phyloP scores from a whole-genome alignment of 164 flowering plant species.

The Taxillus chinensis region DNA sequence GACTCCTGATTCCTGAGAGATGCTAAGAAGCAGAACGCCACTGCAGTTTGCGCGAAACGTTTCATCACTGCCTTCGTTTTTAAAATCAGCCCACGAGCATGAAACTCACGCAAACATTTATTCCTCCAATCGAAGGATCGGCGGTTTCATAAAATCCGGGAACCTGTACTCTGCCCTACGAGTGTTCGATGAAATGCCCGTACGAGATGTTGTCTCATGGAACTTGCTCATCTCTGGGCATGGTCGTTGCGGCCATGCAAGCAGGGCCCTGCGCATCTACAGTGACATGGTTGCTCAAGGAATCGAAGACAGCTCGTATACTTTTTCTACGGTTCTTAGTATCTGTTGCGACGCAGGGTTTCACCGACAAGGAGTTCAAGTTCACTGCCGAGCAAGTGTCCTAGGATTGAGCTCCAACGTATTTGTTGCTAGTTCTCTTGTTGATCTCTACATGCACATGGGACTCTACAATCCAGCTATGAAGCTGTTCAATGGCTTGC shows the following conservation, averaged over 20 bases:
- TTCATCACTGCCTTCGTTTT: constrained; percentile 1
- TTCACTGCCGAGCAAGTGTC: constrained; percentile 44
- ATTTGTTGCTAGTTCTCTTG: constrained; percentile 44
- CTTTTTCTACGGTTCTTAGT: constrained; percentile 50
- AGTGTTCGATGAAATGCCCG: constrained; percentile 51
- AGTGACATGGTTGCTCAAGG: constrained; percentile 42
- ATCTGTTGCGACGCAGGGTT: constrained; percentile 32
- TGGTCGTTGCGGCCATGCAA: constrained; percentile 24
- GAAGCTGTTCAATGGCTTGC: constrained; percentile 39
- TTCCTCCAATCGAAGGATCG: constrained; percentile 26
- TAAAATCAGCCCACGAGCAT: constrained; percentile 8
- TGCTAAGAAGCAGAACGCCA: no score
- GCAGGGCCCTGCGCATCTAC: constrained; percentile 28
- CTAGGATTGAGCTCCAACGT: constrained; percentile 44
- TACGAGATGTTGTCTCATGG: constrained; percentile 44
- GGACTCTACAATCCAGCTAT: constrained; percentile 26
- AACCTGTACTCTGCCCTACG: constrained; percentile 26
- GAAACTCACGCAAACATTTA: constrained; percentile 12
- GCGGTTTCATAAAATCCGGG: constrained; percentile 32
- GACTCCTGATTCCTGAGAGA: no score
- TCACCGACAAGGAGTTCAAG: constrained; percentile 36
- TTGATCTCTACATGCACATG: constrained; percentile 45
- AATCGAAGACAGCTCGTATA: constrained; percentile 39
- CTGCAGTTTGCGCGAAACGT: no score
- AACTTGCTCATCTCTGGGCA: constrained; percentile 51